Evolutionary conservation across 805 yeast species (phyloP), one percentile per base, ranked within the genome.

Genomic region (Candida sakaeoensis): DNA sequence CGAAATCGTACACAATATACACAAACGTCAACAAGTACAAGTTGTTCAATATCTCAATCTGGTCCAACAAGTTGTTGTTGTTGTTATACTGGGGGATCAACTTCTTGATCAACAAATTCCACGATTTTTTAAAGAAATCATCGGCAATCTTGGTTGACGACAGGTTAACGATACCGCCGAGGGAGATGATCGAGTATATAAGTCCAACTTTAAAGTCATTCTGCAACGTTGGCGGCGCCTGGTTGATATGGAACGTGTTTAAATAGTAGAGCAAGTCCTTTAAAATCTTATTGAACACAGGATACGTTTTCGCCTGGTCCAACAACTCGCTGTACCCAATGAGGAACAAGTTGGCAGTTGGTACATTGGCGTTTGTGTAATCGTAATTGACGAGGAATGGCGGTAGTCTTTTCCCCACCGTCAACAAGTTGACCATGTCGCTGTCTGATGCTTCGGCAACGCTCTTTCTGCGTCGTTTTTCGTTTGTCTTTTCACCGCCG

Each of bases 21-120:
- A 74, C 60, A 46, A 57, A 67, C 21, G 72, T 57, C 23, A 77
- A 52, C 15, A 74, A 49, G 24, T 72, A 72, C 27, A 77, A 60
- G 40, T 73, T 68, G 40, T 68, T 69, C 37, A 76, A 60, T 42
- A 75, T 69, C 34, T 67, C 68, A 44, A 58, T 48, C 40, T 62
- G 68, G 40, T 58, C 49, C 36, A 47, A 33, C 22, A 54, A 40
- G 42, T 55, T 55, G 32, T 54, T 50, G 39, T 56, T 53, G 29
- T 55, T 49, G 46, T 56, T 60, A 42, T 61, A 61, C 35, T 59
- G 57, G 5, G 70, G 68, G 14, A 62, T 57, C 25, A 64, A 48
- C 37, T 56, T 55, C 32, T 59, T 53, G n/a, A 62, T 57, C 28
- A 65, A 49, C n/a, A 65, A 47, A 38, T 55, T 52, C 80, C 81